These are phyloP conservation scores for Sungouiella thailandica DNA, from an alignment of 805 yeast species.

Conservation along the genomic window DNA sequence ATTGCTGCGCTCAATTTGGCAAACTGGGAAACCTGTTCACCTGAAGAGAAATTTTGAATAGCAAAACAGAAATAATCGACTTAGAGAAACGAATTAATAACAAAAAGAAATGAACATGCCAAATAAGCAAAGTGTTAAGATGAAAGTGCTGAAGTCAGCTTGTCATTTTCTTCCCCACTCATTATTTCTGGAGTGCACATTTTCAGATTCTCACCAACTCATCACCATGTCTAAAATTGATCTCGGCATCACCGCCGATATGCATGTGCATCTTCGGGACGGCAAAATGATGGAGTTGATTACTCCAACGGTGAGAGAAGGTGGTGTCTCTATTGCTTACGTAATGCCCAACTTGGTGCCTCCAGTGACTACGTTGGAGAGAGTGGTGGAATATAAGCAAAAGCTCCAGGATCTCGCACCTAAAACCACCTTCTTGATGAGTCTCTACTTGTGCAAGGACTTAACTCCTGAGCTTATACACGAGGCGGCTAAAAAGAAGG, in stretches of 20 bases:
- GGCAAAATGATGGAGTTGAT: slow-evolving; percentile 90
- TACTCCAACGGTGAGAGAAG: slow-evolving; percentile 83
- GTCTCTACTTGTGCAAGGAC: slow-evolving; percentile 72
- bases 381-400: slow-evolving; percentile 65
- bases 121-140: too few relatives aligned
- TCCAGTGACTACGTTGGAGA: slow-evolving; percentile 75
- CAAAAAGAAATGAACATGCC: too few relatives aligned
- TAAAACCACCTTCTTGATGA: slow-evolving; percentile 83
- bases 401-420: slow-evolving; percentile 66
- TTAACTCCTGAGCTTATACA: slow-evolving; percentile 83
- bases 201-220: background rate
- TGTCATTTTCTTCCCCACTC: too few relatives aligned
- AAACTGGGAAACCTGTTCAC: too few relatives aligned
- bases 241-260: slow-evolving; percentile 76
- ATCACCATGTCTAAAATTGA: slow-evolving; percentile 33
- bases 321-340: slow-evolving; percentile 89
- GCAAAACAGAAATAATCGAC: too few relatives aligned
- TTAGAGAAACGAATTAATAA: too few relatives aligned
- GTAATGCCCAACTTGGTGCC: slow-evolving; percentile 96
- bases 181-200: too few relatives aligned
- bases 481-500: slow-evolving; percentile 65
- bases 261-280: slow-evolving; percentile 95
- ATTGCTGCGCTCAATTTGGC: too few relatives aligned
- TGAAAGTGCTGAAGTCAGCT: too few relatives aligned
- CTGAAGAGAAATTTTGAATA: too few relatives aligned